Conservation (phyloP, 2,329 filamentous ascomycete species). For the Fusarium brevicatenulatum region DNA sequence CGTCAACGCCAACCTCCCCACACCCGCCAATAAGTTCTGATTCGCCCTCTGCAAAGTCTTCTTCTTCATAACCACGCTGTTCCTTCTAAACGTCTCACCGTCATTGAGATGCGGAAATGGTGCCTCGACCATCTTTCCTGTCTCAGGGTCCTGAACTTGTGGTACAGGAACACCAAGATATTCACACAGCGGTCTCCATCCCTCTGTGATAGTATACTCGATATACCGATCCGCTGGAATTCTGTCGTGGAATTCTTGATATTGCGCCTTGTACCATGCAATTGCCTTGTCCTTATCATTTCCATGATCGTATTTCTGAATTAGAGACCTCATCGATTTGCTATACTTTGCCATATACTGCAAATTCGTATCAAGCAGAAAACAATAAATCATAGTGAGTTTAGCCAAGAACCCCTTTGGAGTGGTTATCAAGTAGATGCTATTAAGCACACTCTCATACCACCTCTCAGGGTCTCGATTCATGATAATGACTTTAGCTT, state of each 20-base stretch:
- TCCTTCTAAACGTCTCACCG: constrained; percentile 37
- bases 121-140: constrained; percentile 46
- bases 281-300: constrained; percentile 51
- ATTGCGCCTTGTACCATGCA: constrained; percentile 51
- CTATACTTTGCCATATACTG: constrained; percentile 44
- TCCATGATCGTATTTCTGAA: constrained; percentile 47
- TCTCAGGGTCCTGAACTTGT: constrained; percentile 44
- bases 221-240: constrained; percentile 50
- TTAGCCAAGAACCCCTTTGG: constrained; percentile 39
- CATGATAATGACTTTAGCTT: constrained; percentile 53
- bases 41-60: constrained; percentile 40
- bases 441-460: constrained; percentile 44
- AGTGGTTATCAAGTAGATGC: constrained; percentile 46
- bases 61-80: constrained; percentile 10
- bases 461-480: constrained; percentile 53
- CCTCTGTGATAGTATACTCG: constrained; percentile 52
- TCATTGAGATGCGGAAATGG: constrained; percentile 50
- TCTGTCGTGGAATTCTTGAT: constrained; percentile 49
- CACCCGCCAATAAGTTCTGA: constrained; percentile 35
- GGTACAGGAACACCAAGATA: constrained; percentile 53
- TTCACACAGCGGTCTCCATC: constrained; percentile 55
- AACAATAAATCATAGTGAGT: constrained; percentile 45
- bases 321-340: constrained; percentile 40
- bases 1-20: constrained; percentile 40
- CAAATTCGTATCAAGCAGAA: constrained; percentile 41